phyloP scores from a whole-genome alignment of 352 stramenopile species.

The Pythium aquatile region DNA sequence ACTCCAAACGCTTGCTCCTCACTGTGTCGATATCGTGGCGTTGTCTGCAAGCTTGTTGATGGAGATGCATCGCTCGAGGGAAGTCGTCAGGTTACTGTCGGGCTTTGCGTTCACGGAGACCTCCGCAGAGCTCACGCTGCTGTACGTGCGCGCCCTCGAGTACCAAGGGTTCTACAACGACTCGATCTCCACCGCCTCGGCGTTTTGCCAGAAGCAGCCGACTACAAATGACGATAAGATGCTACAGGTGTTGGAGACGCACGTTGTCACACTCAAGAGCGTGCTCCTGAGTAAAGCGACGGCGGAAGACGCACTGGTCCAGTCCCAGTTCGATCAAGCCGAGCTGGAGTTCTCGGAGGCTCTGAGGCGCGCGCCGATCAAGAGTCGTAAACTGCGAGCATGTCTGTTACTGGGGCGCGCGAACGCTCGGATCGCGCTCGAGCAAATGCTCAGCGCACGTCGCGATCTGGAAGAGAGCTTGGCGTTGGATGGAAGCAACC shows the following conservation, averaged over 20 bases:
- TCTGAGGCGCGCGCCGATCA: not conserved
- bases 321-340: not conserved
- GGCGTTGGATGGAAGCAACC: constrained; percentile 8
- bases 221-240: not conserved
- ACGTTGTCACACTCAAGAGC: not conserved
- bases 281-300: constrained; percentile 2
- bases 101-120: constrained; percentile 9
- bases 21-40: not conserved
- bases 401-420: constrained; percentile 12
- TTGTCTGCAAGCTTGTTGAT: not conserved
- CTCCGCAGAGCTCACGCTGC: constrained; percentile 6
- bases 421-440: constrained; percentile 10
- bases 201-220: not conserved
- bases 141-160: constrained; percentile 11
- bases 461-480: constrained; percentile 12
- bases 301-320: constrained; percentile 11
- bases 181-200: constrained; percentile 3
- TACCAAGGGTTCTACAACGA: constrained; percentile 18
- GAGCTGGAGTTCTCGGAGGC: constrained; percentile 9
- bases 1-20: constrained; percentile 4
- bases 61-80: not conserved
- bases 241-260: not conserved
- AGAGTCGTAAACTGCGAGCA: constrained; percentile 23
- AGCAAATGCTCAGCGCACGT: constrained; percentile 4
- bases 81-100: not conserved